Conservation (phyloP, 2,329 filamentous ascomycete genomes). For the Karstenula rhodostoma region DNA sequence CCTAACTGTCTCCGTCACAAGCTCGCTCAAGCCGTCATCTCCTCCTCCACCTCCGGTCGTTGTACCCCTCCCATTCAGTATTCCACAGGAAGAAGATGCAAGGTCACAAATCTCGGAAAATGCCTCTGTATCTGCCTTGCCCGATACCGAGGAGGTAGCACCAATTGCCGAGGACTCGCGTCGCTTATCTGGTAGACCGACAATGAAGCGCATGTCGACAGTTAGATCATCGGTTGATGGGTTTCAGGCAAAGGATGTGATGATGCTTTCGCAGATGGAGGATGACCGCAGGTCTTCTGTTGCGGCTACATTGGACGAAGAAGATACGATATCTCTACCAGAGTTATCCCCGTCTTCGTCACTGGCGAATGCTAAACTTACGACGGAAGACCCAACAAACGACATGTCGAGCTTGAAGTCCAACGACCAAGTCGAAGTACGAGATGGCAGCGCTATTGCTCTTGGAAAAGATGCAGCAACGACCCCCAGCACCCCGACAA, state of each 20-base stretch:
- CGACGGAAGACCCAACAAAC: background rate
- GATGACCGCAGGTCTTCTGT: slow-evolving; percentile 58
- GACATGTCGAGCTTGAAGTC: background rate
- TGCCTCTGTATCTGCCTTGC: slow-evolving; percentile 66
- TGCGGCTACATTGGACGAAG: slow-evolving; percentile 67
- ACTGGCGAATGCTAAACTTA: slow-evolving; percentile 27
- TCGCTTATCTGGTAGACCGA: slow-evolving; percentile 43
- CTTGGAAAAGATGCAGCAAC: background rate
- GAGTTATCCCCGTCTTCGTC: slow-evolving; percentile 39
- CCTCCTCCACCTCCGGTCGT: slow-evolving; percentile 62
- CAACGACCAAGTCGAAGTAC: background rate
- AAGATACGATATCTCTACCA: slow-evolving; percentile 53
- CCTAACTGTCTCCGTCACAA: slow-evolving; percentile 18
- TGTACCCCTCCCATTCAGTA: slow-evolving; percentile 71
- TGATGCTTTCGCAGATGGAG: slow-evolving; percentile 44
- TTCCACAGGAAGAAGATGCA: slow-evolving; percentile 60
- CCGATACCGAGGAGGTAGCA: slow-evolving; percentile 31
- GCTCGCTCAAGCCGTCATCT: slow-evolving; percentile 44
- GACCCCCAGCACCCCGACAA: slow-evolving; percentile 1
- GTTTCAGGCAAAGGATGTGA: slow-evolving; percentile 49
- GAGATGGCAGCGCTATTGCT: background rate
- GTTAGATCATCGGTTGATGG: slow-evolving; percentile 27
- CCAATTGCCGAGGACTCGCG: slow-evolving; percentile 37
- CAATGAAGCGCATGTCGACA: slow-evolving; percentile 33
- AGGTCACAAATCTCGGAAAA: slow-evolving; percentile 58